phyloP scores from a whole-genome alignment of 2,329 filamentous ascomycete species.

The Xylariaceae sp. region DNA sequence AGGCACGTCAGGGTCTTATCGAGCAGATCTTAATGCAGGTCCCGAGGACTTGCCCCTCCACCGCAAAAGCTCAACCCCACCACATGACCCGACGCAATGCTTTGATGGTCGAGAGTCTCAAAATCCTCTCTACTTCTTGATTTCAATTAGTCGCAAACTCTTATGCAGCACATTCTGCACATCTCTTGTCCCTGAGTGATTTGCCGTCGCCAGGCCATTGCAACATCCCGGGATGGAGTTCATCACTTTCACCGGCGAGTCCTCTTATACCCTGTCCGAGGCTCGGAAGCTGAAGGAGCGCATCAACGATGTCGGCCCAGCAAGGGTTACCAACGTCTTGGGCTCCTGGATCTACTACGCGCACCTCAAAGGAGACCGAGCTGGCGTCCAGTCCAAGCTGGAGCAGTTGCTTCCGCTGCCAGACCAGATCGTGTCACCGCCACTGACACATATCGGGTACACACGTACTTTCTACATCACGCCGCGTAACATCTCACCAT shows the following conservation, averaged over 20 bases:
- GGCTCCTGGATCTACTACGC: conserved; percentile 61
- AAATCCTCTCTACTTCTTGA: no score
- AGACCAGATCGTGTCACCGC: conserved; percentile 11
- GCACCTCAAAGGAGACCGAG: conserved; percentile 44
- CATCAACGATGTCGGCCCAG: conserved; percentile 30
- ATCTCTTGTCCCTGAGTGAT: no score
- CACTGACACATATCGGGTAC: conserved; percentile 15
- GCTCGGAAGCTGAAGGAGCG: conserved; percentile 36
- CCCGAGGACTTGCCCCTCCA: no score
- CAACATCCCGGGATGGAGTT: conserved; percentile 4
- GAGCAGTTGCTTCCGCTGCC: conserved; percentile 32
- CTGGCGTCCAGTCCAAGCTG: conserved; percentile 28
- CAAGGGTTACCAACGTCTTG: conserved; percentile 39
- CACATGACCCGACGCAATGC: no score
- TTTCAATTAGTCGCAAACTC: no score
- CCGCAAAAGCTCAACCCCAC: no score
- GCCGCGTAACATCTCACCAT: conserved; percentile 85
- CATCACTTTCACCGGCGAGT: conserved; percentile 8
- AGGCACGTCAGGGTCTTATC: no score
- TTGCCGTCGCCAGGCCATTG: no score
- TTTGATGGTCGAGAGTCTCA: no score
- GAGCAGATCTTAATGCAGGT: no score
- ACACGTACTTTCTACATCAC: conserved; percentile 56
- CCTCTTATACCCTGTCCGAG: conserved; percentile 17
- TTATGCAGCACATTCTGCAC: no score